A percentile compares a stretch with the other conserved stretches of the same genome.
These are phyloP conservation scores for Solanum etuberosum DNA, from an alignment of 257 asterid species.

Conservation along the genomic window DNA sequence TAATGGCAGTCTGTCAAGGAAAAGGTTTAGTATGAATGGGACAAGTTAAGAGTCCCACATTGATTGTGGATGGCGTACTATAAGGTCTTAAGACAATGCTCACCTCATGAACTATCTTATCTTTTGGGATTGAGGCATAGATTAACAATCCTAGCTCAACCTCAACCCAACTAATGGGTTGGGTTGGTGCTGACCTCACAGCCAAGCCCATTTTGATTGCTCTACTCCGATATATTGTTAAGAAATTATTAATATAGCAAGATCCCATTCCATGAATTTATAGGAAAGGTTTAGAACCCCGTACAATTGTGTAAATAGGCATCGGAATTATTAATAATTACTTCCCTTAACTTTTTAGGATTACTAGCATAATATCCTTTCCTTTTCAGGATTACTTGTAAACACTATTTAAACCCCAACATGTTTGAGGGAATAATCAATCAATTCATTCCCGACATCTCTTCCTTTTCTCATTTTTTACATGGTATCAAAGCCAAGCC, in stretches of 20 bases:
- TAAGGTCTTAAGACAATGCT: background rate
- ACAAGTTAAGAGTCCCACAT: background rate
- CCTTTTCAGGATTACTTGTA: background rate
- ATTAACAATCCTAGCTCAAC: background rate
- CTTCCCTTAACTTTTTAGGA: background rate
- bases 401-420: background rate
- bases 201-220: background rate
- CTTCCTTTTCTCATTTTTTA: background rate
- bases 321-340: background rate
- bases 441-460: background rate
- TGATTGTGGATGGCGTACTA: background rate
- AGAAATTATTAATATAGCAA: background rate
- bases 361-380: background rate
- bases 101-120: background rate
- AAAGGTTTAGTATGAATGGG: background rate
- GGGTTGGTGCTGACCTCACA: background rate
- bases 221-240: background rate
- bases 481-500: background rate
- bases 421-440: background rate
- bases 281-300: background rate
- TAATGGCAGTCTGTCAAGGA: background rate
- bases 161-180: background rate
- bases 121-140: background rate
- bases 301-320: background rate
- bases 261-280: background rate